Conservation (phyloP, 2,329 filamentous ascomycete genomes). For the Uncinocarpus reesii region DNA sequence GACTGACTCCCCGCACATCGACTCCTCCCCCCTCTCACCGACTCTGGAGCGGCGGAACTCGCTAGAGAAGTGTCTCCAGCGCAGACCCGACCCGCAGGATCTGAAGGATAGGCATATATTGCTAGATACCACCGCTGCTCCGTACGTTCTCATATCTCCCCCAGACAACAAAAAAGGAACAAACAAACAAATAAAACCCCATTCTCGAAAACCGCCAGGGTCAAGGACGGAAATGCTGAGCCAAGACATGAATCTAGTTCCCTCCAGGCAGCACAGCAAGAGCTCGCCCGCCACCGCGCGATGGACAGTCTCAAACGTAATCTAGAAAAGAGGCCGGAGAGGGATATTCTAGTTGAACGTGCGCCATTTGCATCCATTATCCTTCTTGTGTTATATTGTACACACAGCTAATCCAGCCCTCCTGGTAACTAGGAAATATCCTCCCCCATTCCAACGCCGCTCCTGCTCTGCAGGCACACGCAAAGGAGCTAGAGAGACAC, state of each 20-base stretch:
- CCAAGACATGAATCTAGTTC: conserved; percentile 3
- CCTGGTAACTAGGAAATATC: conserved; percentile 59
- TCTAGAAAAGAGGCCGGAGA: conserved; percentile 53
- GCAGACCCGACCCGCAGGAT: conserved; percentile 56
- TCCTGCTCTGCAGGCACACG: conserved; percentile 66
- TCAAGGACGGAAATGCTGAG: background rate
- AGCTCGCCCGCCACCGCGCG: conserved; percentile 55
- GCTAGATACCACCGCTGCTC: conserved; percentile 56
- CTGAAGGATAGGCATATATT: conserved; percentile 60
- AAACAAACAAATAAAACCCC: background rate
- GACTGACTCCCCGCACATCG: conserved; percentile 29
- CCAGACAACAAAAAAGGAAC: background rate
- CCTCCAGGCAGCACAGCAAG: conserved; percentile 51
- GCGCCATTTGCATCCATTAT: conserved; percentile 27
- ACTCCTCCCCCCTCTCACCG: conserved; percentile 51
- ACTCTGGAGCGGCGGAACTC: conserved; percentile 50
- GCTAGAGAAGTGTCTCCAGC: conserved; percentile 60
- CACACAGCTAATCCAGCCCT: too few relatives aligned
- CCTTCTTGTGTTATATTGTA: background rate
- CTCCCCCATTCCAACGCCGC: conserved; percentile 68
- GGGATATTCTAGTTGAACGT: conserved; percentile 72
- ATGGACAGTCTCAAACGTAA: conserved; percentile 56
- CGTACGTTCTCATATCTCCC: conserved; percentile 37
- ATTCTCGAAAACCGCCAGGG: background rate
- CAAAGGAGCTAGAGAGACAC: conserved; percentile 74